These are phyloP conservation scores for Mycena galopus DNA, from an alignment of 768 basidiomycete species.

Conservation along the genomic window DNA sequence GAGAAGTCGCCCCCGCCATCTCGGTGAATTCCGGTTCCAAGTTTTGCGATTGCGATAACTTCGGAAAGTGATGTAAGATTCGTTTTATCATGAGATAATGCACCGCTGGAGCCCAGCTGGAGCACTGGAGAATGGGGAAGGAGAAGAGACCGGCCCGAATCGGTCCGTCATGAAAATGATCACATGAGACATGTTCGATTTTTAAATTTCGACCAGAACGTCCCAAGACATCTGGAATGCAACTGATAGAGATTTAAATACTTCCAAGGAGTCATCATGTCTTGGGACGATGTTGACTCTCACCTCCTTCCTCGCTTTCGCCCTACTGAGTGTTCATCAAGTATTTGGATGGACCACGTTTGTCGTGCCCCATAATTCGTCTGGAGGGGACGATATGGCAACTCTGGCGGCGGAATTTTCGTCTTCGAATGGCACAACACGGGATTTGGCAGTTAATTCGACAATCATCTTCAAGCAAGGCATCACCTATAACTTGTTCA, in stretches of 20 bases:
- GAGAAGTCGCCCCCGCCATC: conserved; percentile 13
- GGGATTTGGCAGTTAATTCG: conserved; percentile 36
- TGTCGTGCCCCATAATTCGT: conserved; percentile 28
- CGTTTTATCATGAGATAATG: conserved; percentile 1
- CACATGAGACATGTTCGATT: conserved; percentile 22
- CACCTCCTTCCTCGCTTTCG: conserved; percentile 24
- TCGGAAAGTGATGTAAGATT: conserved; percentile 14
- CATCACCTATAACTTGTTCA: conserved; percentile 56
- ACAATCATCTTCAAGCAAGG: conserved; percentile 55
- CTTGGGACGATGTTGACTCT: conserved; percentile 22
- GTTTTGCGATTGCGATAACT: conserved; percentile 10
- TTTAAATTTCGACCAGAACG: conserved; percentile 16
- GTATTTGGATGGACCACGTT: conserved; percentile 28
- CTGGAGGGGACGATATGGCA: conserved; percentile 26
- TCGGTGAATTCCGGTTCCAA: conserved; percentile 13
- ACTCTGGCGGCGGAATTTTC: conserved; percentile 14
- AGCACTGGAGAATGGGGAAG: conserved; percentile 26
- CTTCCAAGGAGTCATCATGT: conserved; percentile 22
- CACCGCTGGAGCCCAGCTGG: conserved; percentile 7
- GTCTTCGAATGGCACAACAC: conserved; percentile 27
- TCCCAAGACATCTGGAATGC: conserved; percentile 21
- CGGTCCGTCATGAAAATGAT: conserved; percentile 23
- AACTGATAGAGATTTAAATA: conserved; percentile 13
- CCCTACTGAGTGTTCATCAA: conserved; percentile 27
- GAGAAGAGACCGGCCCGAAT: conserved; percentile 23